A percentile compares a stretch with the other conserved stretches of the same genome.
phyloP scores from a whole-genome alignment of 208 protist genomes.

The Leptomonas seymouri region DNA sequence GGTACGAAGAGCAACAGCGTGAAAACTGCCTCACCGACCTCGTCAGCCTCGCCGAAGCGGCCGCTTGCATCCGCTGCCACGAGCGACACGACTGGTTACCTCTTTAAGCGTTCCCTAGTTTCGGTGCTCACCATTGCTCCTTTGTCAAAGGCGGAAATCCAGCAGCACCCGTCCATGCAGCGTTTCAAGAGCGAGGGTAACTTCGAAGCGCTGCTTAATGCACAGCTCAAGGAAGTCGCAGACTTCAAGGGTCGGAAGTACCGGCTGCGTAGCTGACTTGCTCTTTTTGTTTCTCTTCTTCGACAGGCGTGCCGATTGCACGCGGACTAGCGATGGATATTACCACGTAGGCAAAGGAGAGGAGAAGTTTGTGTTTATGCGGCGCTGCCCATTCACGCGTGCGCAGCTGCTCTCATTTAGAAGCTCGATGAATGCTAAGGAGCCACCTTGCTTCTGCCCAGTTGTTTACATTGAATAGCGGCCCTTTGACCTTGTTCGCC shows the following conservation, averaged over 20 bases:
- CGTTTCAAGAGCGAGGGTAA: constrained; percentile 33
- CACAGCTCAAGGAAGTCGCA: constrained; percentile 52
- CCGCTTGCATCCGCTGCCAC: constrained; percentile 5
- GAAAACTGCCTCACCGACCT: constrained; percentile 19
- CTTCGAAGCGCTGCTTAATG: constrained; percentile 64
- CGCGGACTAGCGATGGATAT: too few relatives aligned
- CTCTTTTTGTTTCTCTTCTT: not conserved
- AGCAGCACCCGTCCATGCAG: constrained; percentile 38
- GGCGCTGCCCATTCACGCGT: too few relatives aligned
- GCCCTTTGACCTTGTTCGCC: too few relatives aligned
- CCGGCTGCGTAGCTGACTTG: constrained; percentile 46
- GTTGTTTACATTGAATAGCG: too few relatives aligned
- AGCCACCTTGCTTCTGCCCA: too few relatives aligned
- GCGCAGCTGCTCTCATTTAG: too few relatives aligned
- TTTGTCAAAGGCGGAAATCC: constrained; percentile 45
- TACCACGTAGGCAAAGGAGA: too few relatives aligned
- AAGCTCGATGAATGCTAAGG: too few relatives aligned
- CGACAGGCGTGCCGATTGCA: too few relatives aligned
- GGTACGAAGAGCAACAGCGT: not conserved
- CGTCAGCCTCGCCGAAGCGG: constrained; percentile 34
- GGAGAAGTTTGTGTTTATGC: too few relatives aligned
- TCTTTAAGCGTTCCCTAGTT: constrained; percentile 51
- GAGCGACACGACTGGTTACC: constrained; percentile 17
- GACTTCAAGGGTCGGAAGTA: constrained; percentile 73
- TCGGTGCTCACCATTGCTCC: constrained; percentile 40